These are phyloP conservation scores for Corylus avellana DNA, from an alignment of 306 rosid species.

Conservation along the genomic window DNA sequence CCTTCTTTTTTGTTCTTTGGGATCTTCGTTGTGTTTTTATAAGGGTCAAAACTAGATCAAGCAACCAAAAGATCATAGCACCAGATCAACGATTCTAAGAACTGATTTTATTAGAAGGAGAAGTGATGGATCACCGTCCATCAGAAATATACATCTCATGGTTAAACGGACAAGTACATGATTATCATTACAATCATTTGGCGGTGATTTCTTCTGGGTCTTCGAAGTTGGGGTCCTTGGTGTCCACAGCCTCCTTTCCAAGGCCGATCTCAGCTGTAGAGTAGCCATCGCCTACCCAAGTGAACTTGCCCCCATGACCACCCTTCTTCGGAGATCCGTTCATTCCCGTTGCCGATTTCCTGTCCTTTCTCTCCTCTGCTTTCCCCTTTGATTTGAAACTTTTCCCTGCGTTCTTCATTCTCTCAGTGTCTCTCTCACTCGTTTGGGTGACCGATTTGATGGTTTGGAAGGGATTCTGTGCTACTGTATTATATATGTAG, in stretches of 20 bases:
- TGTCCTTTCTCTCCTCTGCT: constrained; percentile 55
- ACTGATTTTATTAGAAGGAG: neutral
- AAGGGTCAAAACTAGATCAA: neutral
- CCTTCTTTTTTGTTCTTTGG: too few relatives aligned
- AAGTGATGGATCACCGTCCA: neutral
- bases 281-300: constrained; percentile 72
- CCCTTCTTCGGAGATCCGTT: constrained; percentile 94
- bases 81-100: neutral
- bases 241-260: constrained; percentile 46
- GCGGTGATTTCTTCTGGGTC: constrained; percentile 54
- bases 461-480: rapidly evolving
- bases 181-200: constrained; percentile 32
- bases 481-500: neutral
- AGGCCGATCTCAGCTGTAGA: constrained; percentile 49
- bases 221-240: constrained; percentile 80
- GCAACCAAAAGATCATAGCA: neutral
- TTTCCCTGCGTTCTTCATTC: constrained; percentile 71
- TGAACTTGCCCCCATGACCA: constrained; percentile 92
- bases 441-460: too few relatives aligned
- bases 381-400: constrained; percentile 51
- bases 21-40: too few relatives aligned
- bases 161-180: constrained; percentile 4
- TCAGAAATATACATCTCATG: constrained; percentile 22
- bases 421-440: neutral
- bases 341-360: constrained; percentile 79